Percentiles rank a stretch among this genome's conserved stretches.
These are phyloP conservation scores for Carpinus viminea DNA, from an alignment of 306 rosid species.

Conservation along the genomic window DNA sequence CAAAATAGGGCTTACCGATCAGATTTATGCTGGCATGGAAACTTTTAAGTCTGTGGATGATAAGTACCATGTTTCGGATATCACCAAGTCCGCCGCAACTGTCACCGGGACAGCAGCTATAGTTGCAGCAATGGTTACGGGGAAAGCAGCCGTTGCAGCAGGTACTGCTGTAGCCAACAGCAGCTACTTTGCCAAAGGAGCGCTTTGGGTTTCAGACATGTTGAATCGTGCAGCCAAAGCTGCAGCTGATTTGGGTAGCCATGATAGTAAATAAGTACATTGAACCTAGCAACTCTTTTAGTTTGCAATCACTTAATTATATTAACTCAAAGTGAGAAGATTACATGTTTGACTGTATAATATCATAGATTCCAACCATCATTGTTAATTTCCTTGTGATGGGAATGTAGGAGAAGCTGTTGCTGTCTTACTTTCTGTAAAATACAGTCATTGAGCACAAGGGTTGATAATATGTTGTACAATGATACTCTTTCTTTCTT, in stretches of 20 bases:
- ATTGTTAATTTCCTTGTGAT: too few species aligned
- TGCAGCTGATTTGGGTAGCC: constrained; percentile 61
- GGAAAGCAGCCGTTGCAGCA: constrained; percentile 73
- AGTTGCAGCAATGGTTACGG: constrained; percentile 63
- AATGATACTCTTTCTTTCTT: too few species aligned
- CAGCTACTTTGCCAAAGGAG: constrained; percentile 88
- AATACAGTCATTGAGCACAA: too few species aligned
- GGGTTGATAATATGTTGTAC: too few species aligned
- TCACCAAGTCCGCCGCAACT: constrained; percentile 68
- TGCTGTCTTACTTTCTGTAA: too few species aligned
- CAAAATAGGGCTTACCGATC: constrained; percentile 72
- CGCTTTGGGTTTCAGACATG: constrained; percentile 67
- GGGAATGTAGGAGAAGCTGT: too few species aligned
- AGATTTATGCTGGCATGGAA: constrained; percentile 62
- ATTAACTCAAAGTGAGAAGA: background rate
- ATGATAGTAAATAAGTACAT: constrained; percentile 19
- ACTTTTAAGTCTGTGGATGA: constrained; percentile 72
- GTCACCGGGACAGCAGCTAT: constrained; percentile 83
- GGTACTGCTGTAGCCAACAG: constrained; percentile 72
- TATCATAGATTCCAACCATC: too few species aligned
- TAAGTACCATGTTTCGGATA: constrained; percentile 70
- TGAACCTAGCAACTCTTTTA: background rate
- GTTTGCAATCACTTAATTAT: too few species aligned
- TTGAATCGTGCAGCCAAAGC: constrained; percentile 64
- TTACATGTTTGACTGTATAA: background rate